Percentiles rank a stretch among this genome's conserved stretches.
phyloP scores from a whole-genome alignment of 2,329 filamentous ascomycete genomes.

The Epichloe glyceriae region DNA sequence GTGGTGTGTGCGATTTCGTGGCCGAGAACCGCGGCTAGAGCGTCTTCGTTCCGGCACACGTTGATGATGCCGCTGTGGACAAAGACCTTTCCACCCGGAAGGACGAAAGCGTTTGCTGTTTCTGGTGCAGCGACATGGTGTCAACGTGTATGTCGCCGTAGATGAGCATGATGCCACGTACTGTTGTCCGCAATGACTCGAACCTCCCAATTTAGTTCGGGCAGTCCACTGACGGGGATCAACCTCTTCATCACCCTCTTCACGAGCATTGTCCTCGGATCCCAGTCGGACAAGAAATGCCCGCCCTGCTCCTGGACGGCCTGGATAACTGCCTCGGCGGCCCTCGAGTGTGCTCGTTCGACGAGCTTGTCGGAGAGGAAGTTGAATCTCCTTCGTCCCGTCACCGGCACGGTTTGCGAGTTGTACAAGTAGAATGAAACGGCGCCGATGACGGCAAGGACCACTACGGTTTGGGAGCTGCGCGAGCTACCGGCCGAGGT shows the following conservation, averaged over 20 bases:
- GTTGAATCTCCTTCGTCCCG: constrained; percentile 62
- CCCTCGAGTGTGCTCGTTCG: constrained; percentile 22
- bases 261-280: constrained; percentile 44
- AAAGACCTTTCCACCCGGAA: constrained; percentile 70
- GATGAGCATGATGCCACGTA: constrained; percentile 13
- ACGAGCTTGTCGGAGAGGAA: constrained; percentile 44
- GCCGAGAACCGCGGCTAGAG: constrained; percentile 60
- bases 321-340: constrained; percentile 31
- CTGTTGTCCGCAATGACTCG: constrained; percentile 56
- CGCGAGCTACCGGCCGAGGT: constrained; percentile 16
- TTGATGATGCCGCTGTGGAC: constrained; percentile 61
- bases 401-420: constrained; percentile 60
- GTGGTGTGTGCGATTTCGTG: constrained; percentile 73
- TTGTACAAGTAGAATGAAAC: constrained; percentile 52
- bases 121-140: constrained; percentile 13
- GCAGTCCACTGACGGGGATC: constrained; percentile 53
- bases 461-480: constrained; percentile 24
- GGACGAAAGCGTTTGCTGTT: constrained; percentile 61
- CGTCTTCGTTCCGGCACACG: constrained; percentile 53
- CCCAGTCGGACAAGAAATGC: constrained; percentile 44
- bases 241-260: constrained; percentile 51
- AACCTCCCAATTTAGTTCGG: constrained; percentile 53
- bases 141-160: background rate
- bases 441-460: constrained; percentile 29
- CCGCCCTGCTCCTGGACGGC: constrained; percentile 38